Evolutionary conservation across 2,329 filamentous ascomycete genomes (phyloP).

Genomic region (Aspergillus oerlinghausenensis): DNA sequence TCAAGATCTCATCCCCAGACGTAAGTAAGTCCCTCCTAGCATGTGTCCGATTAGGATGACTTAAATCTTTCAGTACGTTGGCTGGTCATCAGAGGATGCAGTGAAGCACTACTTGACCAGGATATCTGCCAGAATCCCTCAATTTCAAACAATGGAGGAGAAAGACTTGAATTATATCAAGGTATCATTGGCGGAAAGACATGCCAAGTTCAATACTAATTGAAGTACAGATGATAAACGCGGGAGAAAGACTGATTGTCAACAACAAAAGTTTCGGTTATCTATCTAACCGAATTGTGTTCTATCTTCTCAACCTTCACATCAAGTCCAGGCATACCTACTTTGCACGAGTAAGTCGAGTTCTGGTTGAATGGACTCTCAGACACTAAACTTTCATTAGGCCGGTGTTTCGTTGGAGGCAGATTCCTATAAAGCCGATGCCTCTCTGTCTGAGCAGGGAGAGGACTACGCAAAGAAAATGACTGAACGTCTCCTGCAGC

Average conservation of each 20-base stretch:
- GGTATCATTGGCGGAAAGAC: constrained; percentile 23
- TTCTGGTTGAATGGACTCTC: neutral
- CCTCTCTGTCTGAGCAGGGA: constrained; percentile 74
- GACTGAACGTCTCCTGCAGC: constrained; percentile 75
- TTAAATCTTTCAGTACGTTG: constrained; percentile 62
- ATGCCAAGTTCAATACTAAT: constrained; percentile 9
- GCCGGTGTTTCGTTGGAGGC: constrained; percentile 82
- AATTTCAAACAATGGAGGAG: constrained; percentile 96
- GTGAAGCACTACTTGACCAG: constrained; percentile 86
- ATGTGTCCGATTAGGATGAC: constrained; percentile 6
- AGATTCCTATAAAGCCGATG: constrained; percentile 88
- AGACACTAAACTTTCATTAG: constrained; percentile 24
- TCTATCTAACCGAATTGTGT: constrained; percentile 92
- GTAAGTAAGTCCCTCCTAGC: constrained; percentile 48
- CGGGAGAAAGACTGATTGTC: constrained; percentile 85
- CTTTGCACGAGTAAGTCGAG: constrained; percentile 63
- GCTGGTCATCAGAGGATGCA: constrained; percentile 87
- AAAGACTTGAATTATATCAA: constrained; percentile 94
- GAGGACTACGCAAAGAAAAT: constrained; percentile 77
- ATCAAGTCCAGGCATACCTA: constrained; percentile 94
- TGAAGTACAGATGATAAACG: constrained; percentile 75
- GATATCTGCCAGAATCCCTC: constrained; percentile 87
- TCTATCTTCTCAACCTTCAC: constrained; percentile 95
- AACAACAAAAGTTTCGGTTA: constrained; percentile 98
- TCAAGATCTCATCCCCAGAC: constrained; percentile 97